A percentile compares a stretch with the other conserved stretches of the same genome.
Conservation (phyloP, 1,284 basidiomycete genomes). For the Irpex rosettiformis region DNA sequence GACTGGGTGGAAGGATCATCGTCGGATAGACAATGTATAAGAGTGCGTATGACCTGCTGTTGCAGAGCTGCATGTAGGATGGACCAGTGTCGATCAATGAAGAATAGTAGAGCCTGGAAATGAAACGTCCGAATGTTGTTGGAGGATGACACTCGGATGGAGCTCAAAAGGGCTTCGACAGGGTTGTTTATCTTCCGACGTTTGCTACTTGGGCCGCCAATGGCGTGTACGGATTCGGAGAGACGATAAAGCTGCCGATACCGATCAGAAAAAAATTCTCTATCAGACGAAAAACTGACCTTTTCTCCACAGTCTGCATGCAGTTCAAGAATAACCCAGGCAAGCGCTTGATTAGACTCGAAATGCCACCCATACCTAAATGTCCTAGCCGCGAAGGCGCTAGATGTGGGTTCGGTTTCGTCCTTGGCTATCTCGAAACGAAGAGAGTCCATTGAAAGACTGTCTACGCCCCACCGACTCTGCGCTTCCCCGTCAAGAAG, state of each 20-base stretch:
- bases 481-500: conserved; percentile 61
- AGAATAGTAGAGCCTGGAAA: conserved; percentile 81
- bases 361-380: conserved; percentile 76
- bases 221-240: conserved; percentile 54
- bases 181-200: conserved; percentile 55
- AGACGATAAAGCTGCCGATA: conserved; percentile 51
- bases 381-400: conserved; percentile 56
- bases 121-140: conserved; percentile 45
- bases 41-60: conserved; percentile 46
- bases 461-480: conserved; percentile 57
- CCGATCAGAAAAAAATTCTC: conserved; percentile 13
- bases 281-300: conserved; percentile 35
- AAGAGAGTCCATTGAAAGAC: conserved; percentile 63
- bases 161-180: conserved; percentile 51
- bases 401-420: conserved; percentile 19
- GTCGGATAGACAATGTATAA: conserved; percentile 60
- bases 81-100: conserved; percentile 74
- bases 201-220: conserved; percentile 35
- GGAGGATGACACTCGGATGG: conserved; percentile 37
- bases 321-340: conserved; percentile 83
- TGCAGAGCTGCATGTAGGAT: conserved; percentile 56
- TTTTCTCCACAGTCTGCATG: conserved; percentile 76
- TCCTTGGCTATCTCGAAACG: conserved; percentile 43
- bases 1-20: conserved; percentile 69
- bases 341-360: conserved; percentile 62